Percentiles rank a stretch among this genome's conserved stretches.
These are phyloP conservation scores for Alternaria arbusti DNA, from an alignment of 2,329 filamentous ascomycete species.

Conservation along the genomic window DNA sequence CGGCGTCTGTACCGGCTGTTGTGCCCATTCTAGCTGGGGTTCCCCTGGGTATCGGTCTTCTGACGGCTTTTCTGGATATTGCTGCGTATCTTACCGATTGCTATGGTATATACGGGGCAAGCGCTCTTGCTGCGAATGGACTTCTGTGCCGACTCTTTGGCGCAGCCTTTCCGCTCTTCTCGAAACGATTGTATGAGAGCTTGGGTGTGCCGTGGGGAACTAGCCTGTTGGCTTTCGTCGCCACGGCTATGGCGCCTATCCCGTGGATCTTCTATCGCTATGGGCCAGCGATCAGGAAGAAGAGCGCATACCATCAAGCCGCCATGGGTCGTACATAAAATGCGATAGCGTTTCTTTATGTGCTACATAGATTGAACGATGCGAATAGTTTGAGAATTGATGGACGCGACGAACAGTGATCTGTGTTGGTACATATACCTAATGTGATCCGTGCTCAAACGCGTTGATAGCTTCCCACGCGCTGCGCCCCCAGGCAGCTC, in stretches of 20 bases:
- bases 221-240: constrained; percentile 53
- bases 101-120: constrained; percentile 53
- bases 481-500: background rate
- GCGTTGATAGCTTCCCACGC: background rate
- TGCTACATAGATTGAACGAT: background rate
- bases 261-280: constrained; percentile 6
- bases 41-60: constrained; percentile 54
- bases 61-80: constrained; percentile 49
- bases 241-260: constrained; percentile 14
- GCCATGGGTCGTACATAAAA: background rate
- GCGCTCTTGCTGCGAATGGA: background rate
- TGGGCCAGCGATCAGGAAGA: background rate
- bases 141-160: background rate
- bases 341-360: background rate
- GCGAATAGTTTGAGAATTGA: background rate
- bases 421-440: background rate
- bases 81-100: constrained; percentile 73
- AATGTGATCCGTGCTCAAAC: background rate
- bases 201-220: background rate
- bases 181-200: background rate
- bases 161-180: background rate
- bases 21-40: constrained; percentile 58
- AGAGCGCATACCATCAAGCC: background rate
- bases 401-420: background rate
- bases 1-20: constrained; percentile 61